phyloP scores from a whole-genome alignment of 2,329 filamentous ascomycete species.

The Calonectria hongkongensis region DNA sequence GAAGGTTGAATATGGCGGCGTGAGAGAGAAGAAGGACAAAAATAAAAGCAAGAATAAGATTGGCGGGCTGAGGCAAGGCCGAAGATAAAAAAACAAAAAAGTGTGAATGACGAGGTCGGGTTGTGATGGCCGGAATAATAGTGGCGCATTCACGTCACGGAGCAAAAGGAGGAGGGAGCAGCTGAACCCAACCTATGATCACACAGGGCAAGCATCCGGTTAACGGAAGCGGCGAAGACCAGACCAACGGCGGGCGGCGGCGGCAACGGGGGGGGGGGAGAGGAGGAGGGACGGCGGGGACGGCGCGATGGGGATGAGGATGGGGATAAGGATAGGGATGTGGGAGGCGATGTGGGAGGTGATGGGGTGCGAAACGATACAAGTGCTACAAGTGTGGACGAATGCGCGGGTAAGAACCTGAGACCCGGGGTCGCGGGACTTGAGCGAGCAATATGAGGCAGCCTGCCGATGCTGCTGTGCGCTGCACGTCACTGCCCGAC shows the following conservation, averaged over 20 bases:
- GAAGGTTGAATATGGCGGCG: constrained; percentile 1
- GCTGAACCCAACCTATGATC: constrained; percentile 28
- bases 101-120: constrained; percentile 22
- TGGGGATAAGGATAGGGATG: too few species aligned
- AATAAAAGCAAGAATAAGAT: constrained; percentile 38
- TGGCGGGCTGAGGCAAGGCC: constrained; percentile 33
- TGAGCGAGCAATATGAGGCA: constrained; percentile 14
- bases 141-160: constrained; percentile 41
- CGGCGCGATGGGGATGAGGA: constrained; percentile 2
- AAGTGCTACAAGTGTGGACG: constrained; percentile 15
- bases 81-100: neutral
- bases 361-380: constrained; percentile 16
- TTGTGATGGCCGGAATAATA: constrained; percentile 41
- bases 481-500: constrained; percentile 32
- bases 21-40: constrained; percentile 1
- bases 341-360: neutral
- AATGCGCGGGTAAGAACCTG: constrained; percentile 20
- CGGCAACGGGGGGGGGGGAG: constrained; percentile 38
- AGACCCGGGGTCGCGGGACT: constrained; percentile 25
- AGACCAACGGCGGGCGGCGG: neutral
- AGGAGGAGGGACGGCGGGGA: constrained; percentile 26
- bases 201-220: constrained; percentile 25
- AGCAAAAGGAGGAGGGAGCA: constrained; percentile 25
- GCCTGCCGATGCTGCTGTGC: neutral
- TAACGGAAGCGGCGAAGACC: constrained; percentile 29